Evolutionary conservation across 352 stramenopile genomes (phyloP).

Genomic region (Phytophthora ramorum): DNA sequence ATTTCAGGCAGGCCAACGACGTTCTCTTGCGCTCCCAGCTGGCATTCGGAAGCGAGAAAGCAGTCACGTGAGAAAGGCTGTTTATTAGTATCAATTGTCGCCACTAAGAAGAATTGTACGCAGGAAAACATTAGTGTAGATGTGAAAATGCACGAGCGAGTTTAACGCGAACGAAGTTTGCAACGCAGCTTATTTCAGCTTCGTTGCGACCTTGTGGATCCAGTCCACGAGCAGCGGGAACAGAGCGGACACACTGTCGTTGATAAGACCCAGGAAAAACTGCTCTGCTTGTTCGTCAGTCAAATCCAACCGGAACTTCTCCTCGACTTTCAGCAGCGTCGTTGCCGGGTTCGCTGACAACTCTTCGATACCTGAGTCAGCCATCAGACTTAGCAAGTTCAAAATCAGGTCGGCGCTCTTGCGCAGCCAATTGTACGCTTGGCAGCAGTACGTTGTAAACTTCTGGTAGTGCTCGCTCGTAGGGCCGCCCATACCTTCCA

Average conservation of each 20-base stretch:
- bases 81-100: slow-evolving; percentile 26
- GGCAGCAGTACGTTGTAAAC: slow-evolving; percentile 95
- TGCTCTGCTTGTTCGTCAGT: slow-evolving; percentile 97
- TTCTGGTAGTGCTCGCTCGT: slow-evolving; percentile 92
- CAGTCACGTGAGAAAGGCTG: slow-evolving; percentile 17
- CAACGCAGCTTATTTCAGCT: slow-evolving; percentile 50
- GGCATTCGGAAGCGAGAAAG: slow-evolving; percentile 31
- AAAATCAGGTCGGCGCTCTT: slow-evolving; percentile 98
- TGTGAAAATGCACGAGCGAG: slow-evolving; percentile 5
- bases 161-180: too few species aligned
- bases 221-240: slow-evolving; percentile 89
- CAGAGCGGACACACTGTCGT: slow-evolving; percentile 94
- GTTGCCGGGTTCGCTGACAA: slow-evolving; percentile 87
- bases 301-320: slow-evolving; percentile 97
- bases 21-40: slow-evolving; percentile 50
- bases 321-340: slow-evolving; percentile 92
- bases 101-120: background rate
- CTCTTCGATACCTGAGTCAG: slow-evolving; percentile 97
- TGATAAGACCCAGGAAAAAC: slow-evolving; percentile 97
- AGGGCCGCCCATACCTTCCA: slow-evolving; percentile 96
- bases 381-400: slow-evolving; percentile 99
- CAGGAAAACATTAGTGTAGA: slow-evolving; percentile 10
- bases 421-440: slow-evolving; percentile 94
- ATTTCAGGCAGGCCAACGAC: slow-evolving; percentile 58
- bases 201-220: slow-evolving; percentile 87